phyloP scores from a whole-genome alignment of 2,329 filamentous ascomycete species.

The Emericellopsis atlantica region DNA sequence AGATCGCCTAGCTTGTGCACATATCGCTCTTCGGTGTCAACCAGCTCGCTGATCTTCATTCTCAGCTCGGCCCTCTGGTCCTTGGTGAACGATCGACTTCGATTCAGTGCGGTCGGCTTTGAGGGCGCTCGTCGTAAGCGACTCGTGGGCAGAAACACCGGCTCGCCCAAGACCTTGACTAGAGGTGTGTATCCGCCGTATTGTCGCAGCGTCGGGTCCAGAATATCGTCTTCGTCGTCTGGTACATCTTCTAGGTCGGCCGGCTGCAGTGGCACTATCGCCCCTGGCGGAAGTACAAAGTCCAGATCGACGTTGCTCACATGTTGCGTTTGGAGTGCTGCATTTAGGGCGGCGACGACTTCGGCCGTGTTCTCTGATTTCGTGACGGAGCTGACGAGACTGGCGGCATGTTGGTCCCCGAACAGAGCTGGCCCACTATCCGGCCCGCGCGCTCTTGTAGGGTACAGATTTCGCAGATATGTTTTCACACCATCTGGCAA shows the following conservation, averaged over 20 bases:
- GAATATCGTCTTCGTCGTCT: constrained; percentile 52
- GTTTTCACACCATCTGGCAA: constrained; percentile 66
- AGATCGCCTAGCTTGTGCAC: constrained; percentile 78
- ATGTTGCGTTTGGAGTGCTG: constrained; percentile 68
- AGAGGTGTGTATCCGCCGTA: constrained; percentile 70
- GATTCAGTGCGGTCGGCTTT: constrained; percentile 67
- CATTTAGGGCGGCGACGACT: constrained; percentile 59
- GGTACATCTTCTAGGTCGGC: constrained; percentile 46
- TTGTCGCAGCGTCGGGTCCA: constrained; percentile 51
- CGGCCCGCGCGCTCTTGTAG: constrained; percentile 42
- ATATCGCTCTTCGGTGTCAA: constrained; percentile 91
- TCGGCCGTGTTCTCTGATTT: constrained; percentile 66
- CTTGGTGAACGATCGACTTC: constrained; percentile 63
- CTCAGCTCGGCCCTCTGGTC: constrained; percentile 76
- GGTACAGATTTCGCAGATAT: constrained; percentile 49
- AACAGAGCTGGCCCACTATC: constrained; percentile 61
- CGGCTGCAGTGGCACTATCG: constrained; percentile 53
- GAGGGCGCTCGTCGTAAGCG: constrained; percentile 77
- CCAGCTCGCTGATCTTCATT: constrained; percentile 78
- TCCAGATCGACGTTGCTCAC: constrained; percentile 81
- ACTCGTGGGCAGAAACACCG: constrained; percentile 77
- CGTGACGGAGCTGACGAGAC: constrained; percentile 74
- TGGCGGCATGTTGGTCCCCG: constrained; percentile 83
- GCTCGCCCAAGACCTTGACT: constrained; percentile 68
- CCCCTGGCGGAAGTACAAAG: constrained; percentile 67